phyloP scores from a whole-genome alignment of 176 grass and related monocot genomes.

The maize (Zea mays) region DNA sequence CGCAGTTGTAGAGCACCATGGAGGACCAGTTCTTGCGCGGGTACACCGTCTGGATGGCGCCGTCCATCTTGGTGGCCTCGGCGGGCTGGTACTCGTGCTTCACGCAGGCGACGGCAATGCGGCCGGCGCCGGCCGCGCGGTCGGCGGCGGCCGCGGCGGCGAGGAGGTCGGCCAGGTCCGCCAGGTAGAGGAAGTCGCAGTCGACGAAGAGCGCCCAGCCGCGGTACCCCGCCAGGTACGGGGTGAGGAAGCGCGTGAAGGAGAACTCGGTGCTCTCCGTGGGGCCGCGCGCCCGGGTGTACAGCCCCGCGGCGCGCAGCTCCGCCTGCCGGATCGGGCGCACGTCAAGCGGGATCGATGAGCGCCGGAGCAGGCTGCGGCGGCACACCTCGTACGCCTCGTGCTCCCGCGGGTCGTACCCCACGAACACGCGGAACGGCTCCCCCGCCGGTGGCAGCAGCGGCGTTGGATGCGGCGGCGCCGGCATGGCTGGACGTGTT shows the following conservation, averaged over 20 bases:
- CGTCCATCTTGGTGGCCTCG: slow-evolving; percentile 94
- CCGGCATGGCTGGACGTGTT: slow-evolving; percentile 17
- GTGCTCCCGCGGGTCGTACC: slow-evolving; percentile 87
- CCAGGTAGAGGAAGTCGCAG: slow-evolving; percentile 91
- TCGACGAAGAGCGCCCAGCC: slow-evolving; percentile 95
- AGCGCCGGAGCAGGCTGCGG: slow-evolving; percentile 65
- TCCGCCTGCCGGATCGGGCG: slow-evolving; percentile 61
- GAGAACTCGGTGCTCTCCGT: slow-evolving; percentile 96
- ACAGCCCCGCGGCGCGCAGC: slow-evolving; percentile 60
- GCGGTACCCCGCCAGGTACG: slow-evolving; percentile 54
- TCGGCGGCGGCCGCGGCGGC: not conserved
- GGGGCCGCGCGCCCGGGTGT: slow-evolving; percentile 61
- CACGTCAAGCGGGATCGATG: slow-evolving; percentile 66
- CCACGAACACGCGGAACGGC: slow-evolving; percentile 73
- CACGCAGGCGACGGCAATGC: slow-evolving; percentile 55
- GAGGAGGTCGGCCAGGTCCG: slow-evolving; percentile 61
- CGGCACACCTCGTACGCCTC: slow-evolving; percentile 82
- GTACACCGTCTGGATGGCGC: slow-evolving; percentile 74
- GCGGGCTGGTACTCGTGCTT: slow-evolving; percentile 74
- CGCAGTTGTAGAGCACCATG: slow-evolving; percentile 89
- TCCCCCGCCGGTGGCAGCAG: slow-evolving; percentile 25
- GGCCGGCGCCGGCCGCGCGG: slow-evolving; percentile 41
- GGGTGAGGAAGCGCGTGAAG: slow-evolving; percentile 93
- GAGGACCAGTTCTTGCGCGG: slow-evolving; percentile 99
- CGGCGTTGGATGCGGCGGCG: slow-evolving; percentile 19